Conservation (phyloP, 2,329 filamentous ascomycete species). For the Thielaviopsis populi region DNA sequence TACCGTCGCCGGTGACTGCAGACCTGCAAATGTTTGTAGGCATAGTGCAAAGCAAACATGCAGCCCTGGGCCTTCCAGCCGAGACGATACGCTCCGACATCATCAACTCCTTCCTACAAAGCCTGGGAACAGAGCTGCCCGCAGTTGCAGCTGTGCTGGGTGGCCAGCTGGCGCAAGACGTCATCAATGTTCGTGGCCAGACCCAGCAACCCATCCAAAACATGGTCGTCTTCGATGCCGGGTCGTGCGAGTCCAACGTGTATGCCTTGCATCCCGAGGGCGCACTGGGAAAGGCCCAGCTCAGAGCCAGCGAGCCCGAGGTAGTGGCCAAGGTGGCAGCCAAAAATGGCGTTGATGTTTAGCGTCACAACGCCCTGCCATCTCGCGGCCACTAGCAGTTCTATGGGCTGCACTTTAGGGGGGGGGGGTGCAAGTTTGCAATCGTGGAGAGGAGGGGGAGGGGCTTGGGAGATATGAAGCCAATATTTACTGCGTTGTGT, state of each 20-base stretch:
- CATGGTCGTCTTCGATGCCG: slow-evolving; percentile 79
- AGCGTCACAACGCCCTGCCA: not conserved
- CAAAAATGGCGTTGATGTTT: slow-evolving; percentile 8
- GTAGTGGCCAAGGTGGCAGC: slow-evolving; percentile 5
- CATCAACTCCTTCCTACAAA: slow-evolving; percentile 71
- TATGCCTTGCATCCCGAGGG: slow-evolving; percentile 67
- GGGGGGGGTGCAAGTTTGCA: no score
- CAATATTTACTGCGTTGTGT: not conserved
- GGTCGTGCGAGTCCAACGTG: slow-evolving; percentile 59
- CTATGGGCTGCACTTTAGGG: no score
- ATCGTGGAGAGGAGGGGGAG: no score
- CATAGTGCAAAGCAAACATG: slow-evolving; percentile 63
- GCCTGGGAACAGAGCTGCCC: slow-evolving; percentile 67
- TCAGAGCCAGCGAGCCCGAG: slow-evolving; percentile 1
- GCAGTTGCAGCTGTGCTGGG: slow-evolving; percentile 82
- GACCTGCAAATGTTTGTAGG: slow-evolving; percentile 55
- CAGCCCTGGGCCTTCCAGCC: slow-evolving; percentile 52
- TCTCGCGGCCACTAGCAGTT: not conserved
- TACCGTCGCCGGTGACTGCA: slow-evolving; percentile 24
- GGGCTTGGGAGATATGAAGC: not conserved
- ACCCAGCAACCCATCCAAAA: slow-evolving; percentile 94
- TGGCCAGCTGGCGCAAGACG: slow-evolving; percentile 83
- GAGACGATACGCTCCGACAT: slow-evolving; percentile 57
- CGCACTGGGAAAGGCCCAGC: slow-evolving; percentile 16
- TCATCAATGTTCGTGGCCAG: slow-evolving; percentile 86